Base-by-base conservation (phyloP, 2,329 filamentous ascomycete genomes). In the Teratosphaeria nubilosa region DNA sequence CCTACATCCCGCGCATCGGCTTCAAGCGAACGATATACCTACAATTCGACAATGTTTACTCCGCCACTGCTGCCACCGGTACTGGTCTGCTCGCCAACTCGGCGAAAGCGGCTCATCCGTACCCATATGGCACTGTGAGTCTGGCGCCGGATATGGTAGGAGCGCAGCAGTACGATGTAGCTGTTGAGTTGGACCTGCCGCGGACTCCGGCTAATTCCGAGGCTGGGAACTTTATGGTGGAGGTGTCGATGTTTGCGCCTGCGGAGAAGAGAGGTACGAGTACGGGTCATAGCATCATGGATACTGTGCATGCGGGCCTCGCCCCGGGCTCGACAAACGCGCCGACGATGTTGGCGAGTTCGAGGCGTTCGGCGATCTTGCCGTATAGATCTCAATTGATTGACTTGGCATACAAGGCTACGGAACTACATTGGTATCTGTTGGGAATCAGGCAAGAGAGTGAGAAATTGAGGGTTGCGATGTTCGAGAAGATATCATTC, bases 151-250 rank as follows among this genome's bases (percentile, higher is more conserved):
- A 82, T 53, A 76, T 94, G 62, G 83, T 87, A 64, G 78, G 83
- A 20, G 79, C 83, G 53, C 92, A 96, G 71, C 81, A 86, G 53
- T 99, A 99, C 78, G 91, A 97, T 72, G 81, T 99, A 50, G 80
- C 82, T 5, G 79, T 97, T 1, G 78, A 83, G 24, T 79, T 99
- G 32, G 81, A 82, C 3, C 78, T 99, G 62, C 94, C 94, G 20
- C 85, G 86, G 48, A 94, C 90, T 2, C 85, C 84, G 0, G 74
- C 80, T 1, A 99, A 99, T 68, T 75, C 88, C 24, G 82, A 81
- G 1, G 82, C 82, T 14, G 94, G 94, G 30, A 97, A 97, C 75
- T 97, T 96, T 78, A 99, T 99, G 94, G 77, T 97, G 20, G 86
- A 88, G 53, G 76, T 96, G 16, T 82, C 84, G 60, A 81, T 96